Evolutionary conservation across 768 basidiomycete species (phyloP).

Genomic region (Clavaria fumosa): DNA sequence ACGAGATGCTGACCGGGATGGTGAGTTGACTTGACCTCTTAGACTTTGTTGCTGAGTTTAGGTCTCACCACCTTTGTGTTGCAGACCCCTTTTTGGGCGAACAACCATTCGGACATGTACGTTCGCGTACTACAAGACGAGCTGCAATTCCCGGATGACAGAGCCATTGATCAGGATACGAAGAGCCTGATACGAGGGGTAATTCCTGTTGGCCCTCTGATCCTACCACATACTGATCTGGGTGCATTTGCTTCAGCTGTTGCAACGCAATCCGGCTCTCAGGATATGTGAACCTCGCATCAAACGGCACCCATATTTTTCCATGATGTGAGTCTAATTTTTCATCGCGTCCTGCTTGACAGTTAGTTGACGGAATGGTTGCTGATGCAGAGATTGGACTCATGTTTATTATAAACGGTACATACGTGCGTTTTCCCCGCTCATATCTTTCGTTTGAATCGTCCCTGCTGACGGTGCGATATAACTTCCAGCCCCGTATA

Average conservation of each 20-base stretch:
- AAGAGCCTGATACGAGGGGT: conserved; percentile 92
- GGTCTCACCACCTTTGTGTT: conserved; percentile 7
- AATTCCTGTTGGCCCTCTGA: conserved; percentile 18
- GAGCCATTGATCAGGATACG: conserved; percentile 88
- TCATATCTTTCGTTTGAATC: conserved; percentile 5
- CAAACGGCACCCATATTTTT: conserved; percentile 90
- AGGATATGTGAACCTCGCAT: conserved; percentile 88
- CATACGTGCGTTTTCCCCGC: conserved; percentile 46
- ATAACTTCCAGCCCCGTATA: conserved; percentile 59
- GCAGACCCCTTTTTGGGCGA: conserved; percentile 86
- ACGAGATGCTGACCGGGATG: conserved; percentile 93
- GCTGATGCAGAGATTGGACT: conserved; percentile 61
- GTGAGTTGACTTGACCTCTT: conserved; percentile 33
- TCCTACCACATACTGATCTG: conserved; percentile 2
- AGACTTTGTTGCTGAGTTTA: conserved; percentile 7
- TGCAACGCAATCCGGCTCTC: conserved; percentile 85
- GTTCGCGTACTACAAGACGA: conserved; percentile 84
- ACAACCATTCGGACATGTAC: conserved; percentile 93
- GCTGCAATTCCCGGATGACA: conserved; percentile 76
- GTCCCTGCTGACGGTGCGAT: conserved; percentile 4
- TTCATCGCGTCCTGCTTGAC: conserved; percentile 7
- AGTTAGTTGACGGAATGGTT: conserved; percentile 9
- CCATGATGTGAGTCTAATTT: conserved; percentile 57
- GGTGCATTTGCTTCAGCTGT: conserved; percentile 39
- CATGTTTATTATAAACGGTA: conserved; percentile 91